Conservation (phyloP, 139 green algal genomes). For the Chlorella ohadii region DNA sequence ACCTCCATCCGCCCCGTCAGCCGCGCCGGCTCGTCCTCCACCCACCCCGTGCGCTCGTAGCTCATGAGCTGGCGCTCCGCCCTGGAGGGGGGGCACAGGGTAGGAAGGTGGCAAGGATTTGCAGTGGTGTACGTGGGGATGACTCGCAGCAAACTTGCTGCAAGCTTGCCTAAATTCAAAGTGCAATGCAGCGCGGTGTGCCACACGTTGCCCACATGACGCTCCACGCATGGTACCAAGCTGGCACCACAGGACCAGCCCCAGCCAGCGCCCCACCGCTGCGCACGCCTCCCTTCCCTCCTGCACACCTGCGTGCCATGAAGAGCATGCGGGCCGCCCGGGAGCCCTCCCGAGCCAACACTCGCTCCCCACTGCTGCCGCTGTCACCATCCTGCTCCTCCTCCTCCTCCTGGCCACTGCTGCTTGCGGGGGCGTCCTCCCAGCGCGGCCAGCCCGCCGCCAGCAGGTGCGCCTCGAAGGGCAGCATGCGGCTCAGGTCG, state of each 20-base stretch:
- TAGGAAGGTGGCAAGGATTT: too few species aligned
- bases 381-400: background rate
- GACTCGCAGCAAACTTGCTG: too few species aligned
- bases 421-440: background rate
- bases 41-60: conserved; percentile 90
- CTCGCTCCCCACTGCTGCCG: conserved; percentile 21
- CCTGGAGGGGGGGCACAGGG: background rate
- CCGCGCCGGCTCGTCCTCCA: conserved; percentile 79
- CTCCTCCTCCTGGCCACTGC: too few species aligned
- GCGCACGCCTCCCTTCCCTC: too few species aligned
- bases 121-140: too few species aligned
- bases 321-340: conserved; percentile 77
- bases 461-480: conserved; percentile 84
- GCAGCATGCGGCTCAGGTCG: conserved; percentile 90
- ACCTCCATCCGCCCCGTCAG: conserved; percentile 81
- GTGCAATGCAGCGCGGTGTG: too few species aligned
- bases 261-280: too few species aligned
- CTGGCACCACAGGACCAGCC: too few species aligned
- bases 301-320: conserved; percentile 61
- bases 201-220: too few species aligned
- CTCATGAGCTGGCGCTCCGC: conserved; percentile 85
- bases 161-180: too few species aligned
- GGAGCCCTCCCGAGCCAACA: conserved; percentile 44
- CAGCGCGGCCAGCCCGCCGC: conserved; percentile 76
- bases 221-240: too few species aligned